These are phyloP conservation scores for Pyracantha coccinea DNA, from an alignment of 331 rosid species.

Conservation along the genomic window DNA sequence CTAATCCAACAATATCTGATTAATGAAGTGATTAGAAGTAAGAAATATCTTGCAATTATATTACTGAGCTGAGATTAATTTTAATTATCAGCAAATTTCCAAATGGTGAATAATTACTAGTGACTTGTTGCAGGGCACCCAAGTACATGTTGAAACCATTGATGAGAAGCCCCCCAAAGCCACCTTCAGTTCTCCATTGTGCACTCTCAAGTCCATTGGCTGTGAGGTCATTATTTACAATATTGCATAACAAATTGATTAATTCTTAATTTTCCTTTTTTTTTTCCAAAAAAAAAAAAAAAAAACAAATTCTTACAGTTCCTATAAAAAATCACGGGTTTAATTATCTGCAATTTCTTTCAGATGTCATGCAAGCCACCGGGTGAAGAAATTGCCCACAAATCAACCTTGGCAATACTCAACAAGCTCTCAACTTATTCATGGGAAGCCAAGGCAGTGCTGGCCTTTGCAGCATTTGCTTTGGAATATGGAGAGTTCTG, in stretches of 20 bases:
- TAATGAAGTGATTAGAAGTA: no score
- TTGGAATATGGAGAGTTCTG: slow-evolving; percentile 55
- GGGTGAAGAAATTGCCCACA: slow-evolving; percentile 38
- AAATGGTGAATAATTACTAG: not conserved
- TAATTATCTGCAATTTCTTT: not conserved
- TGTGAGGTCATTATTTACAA: slow-evolving; percentile 26
- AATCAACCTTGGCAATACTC: slow-evolving; percentile 30
- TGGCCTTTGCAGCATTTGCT: slow-evolving; percentile 50
- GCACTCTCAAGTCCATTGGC: slow-evolving; percentile 39
- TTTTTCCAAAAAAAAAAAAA: not conserved
- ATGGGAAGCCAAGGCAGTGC: slow-evolving; percentile 57
- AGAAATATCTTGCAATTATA: not conserved
- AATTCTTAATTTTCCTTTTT: not conserved
- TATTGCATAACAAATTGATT: not conserved
- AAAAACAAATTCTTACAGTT: not conserved
- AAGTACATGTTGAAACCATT: slow-evolving; percentile 22
- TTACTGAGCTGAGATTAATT: not conserved
- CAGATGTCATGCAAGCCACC: slow-evolving; percentile 58
- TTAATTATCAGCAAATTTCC: not conserved
- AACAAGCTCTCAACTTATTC: slow-evolving; percentile 33
- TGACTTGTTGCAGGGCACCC: slow-evolving; percentile 34
- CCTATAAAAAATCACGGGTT: not conserved
- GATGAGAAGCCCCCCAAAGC: slow-evolving; percentile 34
- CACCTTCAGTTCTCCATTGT: slow-evolving; percentile 39
- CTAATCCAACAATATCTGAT: not conserved